Percentiles rank a stretch among this genome's conserved stretches.
These are phyloP conservation scores for Penicillium freii DNA, from an alignment of 2,329 filamentous ascomycete species.

Conservation along the genomic window DNA sequence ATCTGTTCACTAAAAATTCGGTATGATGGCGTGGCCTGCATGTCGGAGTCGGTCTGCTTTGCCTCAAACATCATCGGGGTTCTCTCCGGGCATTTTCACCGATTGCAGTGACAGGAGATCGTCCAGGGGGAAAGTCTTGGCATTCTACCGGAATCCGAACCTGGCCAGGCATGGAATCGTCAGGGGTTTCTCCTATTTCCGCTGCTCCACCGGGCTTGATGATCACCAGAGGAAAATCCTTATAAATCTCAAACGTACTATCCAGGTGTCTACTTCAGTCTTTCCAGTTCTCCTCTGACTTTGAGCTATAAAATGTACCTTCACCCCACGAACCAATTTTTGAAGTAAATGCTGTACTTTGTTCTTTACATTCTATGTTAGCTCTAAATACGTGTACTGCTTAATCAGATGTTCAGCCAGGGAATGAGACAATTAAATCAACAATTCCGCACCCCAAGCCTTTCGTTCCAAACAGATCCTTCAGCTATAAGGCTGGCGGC, in stretches of 20 bases:
- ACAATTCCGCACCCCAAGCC: constrained; percentile 34
- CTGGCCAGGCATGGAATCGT: background rate
- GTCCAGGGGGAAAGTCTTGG: constrained; percentile 11
- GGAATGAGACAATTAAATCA: constrained; percentile 34
- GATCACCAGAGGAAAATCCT: constrained; percentile 5
- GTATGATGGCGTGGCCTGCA: background rate
- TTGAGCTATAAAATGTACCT: background rate
- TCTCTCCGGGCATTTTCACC: background rate
- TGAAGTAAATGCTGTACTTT: background rate
- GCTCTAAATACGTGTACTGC: constrained; percentile 34
- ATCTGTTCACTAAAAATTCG: background rate
- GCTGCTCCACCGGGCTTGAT: background rate
- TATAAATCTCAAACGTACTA: background rate
- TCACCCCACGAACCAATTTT: background rate
- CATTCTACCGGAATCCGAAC: constrained; percentile 2
- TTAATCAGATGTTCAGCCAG: constrained; percentile 40
- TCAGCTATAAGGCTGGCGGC: constrained; percentile 30
- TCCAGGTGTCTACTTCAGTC: background rate
- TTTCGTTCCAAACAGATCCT: constrained; percentile 49
- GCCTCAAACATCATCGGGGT: background rate
- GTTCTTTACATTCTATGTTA: background rate
- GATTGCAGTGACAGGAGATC: constrained; percentile 3
- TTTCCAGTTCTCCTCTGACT: background rate
- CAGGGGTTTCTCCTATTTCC: constrained; percentile 1
- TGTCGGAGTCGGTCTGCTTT: background rate